These are phyloP conservation scores for Colletotrichum sp. DNA, from an alignment of 2,329 filamentous ascomycete genomes.

Conservation along the genomic window DNA sequence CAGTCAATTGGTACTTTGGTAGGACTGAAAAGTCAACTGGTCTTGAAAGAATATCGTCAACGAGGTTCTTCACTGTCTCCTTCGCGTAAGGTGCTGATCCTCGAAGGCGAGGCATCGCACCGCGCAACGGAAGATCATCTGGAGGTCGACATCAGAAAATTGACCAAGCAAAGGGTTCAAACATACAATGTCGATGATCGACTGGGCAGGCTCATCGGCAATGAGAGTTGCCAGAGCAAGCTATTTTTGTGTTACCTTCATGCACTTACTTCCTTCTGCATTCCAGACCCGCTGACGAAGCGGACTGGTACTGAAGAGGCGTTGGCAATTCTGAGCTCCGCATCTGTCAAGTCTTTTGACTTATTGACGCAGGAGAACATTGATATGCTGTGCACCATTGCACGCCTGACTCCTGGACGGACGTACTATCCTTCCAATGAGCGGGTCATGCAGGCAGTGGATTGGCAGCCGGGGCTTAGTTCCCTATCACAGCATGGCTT, in stretches of 20 bases:
- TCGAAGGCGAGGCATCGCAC: too few relatives aligned
- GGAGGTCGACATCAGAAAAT: too few relatives aligned
- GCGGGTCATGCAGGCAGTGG: conserved; percentile 50
- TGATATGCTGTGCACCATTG: conserved; percentile 39
- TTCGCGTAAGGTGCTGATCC: too few relatives aligned
- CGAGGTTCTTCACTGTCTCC: too few relatives aligned
- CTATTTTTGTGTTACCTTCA: conserved; percentile 58
- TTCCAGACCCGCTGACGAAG: conserved; percentile 52
- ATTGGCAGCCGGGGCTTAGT: conserved; percentile 44
- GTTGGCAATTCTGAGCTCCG: conserved; percentile 51
- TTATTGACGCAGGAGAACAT: conserved; percentile 39
- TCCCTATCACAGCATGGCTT: conserved; percentile 49
- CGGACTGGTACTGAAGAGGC: conserved; percentile 61
- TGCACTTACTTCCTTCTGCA: conserved; percentile 55
- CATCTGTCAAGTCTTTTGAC: conserved; percentile 52
- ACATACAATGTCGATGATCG: conserved; percentile 52
- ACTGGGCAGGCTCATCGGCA: conserved; percentile 56
- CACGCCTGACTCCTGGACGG: conserved; percentile 44
- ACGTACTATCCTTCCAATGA: conserved; percentile 48
- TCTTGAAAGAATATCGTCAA: too few relatives aligned
- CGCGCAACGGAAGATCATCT: too few relatives aligned
- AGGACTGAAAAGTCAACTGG: too few relatives aligned
- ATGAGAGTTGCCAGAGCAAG: conserved; percentile 54
- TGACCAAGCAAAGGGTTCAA: conserved; percentile 31
- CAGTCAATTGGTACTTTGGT: too few relatives aligned